Conservation (phyloP, 257 asterid genomes). For the Solanum etuberosum region DNA sequence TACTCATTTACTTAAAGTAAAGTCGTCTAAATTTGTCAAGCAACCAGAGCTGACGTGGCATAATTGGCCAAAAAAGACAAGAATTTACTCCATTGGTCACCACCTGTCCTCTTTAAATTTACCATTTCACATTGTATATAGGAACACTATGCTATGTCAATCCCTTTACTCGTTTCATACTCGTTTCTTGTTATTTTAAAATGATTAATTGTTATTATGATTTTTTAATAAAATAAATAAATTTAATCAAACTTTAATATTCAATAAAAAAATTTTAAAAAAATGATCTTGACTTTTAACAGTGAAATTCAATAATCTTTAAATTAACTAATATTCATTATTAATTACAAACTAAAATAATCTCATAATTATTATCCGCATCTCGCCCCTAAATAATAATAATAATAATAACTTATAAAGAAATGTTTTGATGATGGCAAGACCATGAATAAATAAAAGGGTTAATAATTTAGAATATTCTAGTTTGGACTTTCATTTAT, state of each 20-base stretch:
- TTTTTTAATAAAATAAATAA: neutral
- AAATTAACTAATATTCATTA: neutral
- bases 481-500: neutral
- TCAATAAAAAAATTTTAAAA: no score
- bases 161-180: neutral
- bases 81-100: neutral
- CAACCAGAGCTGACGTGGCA: neutral
- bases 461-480: neutral
- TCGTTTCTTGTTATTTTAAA: neutral
- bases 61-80: neutral
- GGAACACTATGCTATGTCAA: conserved; percentile 12
- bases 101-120: neutral
- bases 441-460: neutral
- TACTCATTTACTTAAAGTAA: neutral
- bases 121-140: conserved; percentile 16
- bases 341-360: no score
- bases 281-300: neutral
- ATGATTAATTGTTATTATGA: neutral
- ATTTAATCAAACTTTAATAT: neutral
- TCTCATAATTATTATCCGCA: no score
- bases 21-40: neutral
- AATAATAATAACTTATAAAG: neutral
- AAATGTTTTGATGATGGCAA: neutral
- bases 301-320: no score
- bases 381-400: neutral